Evolutionary conservation across 257 asterid genomes (phyloP), one percentile per base, ranked within the genome.

Genomic region (Linaria vulgaris): DNA sequence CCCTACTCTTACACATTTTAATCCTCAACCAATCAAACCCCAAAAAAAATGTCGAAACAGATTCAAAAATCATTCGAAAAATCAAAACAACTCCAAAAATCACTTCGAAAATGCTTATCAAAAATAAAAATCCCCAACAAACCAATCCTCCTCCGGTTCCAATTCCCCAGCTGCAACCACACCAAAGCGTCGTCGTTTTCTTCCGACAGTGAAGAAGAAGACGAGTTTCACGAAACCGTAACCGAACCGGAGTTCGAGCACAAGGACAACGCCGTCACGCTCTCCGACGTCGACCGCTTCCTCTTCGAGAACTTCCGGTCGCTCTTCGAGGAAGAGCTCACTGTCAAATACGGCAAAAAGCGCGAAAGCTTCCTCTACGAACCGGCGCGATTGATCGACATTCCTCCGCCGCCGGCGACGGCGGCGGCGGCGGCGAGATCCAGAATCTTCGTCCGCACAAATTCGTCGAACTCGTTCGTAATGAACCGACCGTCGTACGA

Each of bases 131-230:
- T 71, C 21, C 57, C 83, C 16, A 69, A 63, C 63, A 66, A 74
- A 12, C 73, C 72, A 23, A 47, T 73, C 39, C 72, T 63, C 34
- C 34, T 27, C 34, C n/a, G n/a, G 39, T 45, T 63, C 5, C 82
- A 61, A 0, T 19, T 77, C 39, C 75, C 73, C 0, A 78, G 85
- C 0, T 83, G 95, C 79, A 83, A 67, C 64, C 77, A 67, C 74
- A 67, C 83, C 7, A 83, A 49, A 48, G 83, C 95, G 15, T 71
- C 81, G 51, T 83, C 96, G 59, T 80, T 82, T 31, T 59, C 77
- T 30, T 19, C 27, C 9, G 64, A 11, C 39, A 41, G 17, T 5
- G 54, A 73, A 17, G 70, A 23, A 34, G 58, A 64, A n/a, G 61
- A 31, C 34, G 34, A 27, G 9, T 78, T 73, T 45, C 43, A 72